phyloP scores from a whole-genome alignment of 1,284 basidiomycete genomes.

The Ceratorhiza oryzae-sativae region DNA sequence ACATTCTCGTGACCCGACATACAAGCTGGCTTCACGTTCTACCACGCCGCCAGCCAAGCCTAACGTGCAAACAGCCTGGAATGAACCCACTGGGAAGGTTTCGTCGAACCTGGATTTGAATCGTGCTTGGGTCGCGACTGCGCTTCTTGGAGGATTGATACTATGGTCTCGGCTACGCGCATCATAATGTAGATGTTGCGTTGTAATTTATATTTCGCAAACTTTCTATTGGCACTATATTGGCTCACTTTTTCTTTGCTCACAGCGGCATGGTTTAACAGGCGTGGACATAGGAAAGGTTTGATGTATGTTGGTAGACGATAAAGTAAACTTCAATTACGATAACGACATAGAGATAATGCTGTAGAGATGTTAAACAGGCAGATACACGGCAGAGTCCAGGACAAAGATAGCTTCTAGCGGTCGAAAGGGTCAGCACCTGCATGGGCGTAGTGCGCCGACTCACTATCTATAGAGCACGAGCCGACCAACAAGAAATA shows the following conservation, averaged over 20 bases:
- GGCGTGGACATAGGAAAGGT: too few relatives aligned
- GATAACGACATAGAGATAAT: too few relatives aligned
- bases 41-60: background rate
- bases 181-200: background rate
- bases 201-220: background rate
- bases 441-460: too few relatives aligned
- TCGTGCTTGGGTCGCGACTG: conserved; percentile 24
- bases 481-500: background rate
- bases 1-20: background rate
- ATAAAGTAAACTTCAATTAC: too few relatives aligned
- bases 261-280: too few relatives aligned
- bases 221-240: too few relatives aligned
- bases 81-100: background rate
- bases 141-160: background rate
- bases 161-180: conserved; percentile 13
- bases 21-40: background rate
- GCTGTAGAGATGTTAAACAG: too few relatives aligned
- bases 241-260: too few relatives aligned
- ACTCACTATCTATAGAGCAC: background rate
- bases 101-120: background rate
- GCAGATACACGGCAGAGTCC: too few relatives aligned
- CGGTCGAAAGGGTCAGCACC: too few relatives aligned
- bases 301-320: too few relatives aligned
- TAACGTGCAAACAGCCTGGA: background rate
- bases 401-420: too few relatives aligned